These are phyloP conservation scores for Salisapilia sapeloensis DNA, from an alignment of 352 stramenopile species.

Conservation along the genomic window DNA sequence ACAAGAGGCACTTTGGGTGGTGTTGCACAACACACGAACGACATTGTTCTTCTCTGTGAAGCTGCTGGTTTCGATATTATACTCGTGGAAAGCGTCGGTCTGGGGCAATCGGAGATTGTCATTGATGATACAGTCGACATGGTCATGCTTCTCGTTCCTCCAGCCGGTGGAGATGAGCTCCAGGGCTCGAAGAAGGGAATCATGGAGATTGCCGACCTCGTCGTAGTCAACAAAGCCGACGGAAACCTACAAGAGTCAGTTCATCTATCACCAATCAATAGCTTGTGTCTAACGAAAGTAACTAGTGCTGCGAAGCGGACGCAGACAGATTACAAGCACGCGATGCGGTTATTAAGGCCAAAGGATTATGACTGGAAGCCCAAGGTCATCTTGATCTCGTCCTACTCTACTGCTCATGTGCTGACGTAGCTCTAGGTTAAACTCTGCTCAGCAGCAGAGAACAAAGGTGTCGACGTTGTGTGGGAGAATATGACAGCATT, in stretches of 20 bases:
- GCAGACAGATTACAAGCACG: conserved; percentile 62
- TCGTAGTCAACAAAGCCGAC: conserved; percentile 97
- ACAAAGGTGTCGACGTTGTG: conserved; percentile 52
- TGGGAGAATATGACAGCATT: conserved; percentile 50
- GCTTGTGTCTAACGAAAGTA: too few relatives aligned
- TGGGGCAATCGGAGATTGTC: conserved; percentile 95
- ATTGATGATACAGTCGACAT: conserved; percentile 95
- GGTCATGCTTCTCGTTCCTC: conserved; percentile 90
- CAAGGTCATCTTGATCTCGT: conserved; percentile 11
- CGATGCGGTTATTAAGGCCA: conserved; percentile 60
- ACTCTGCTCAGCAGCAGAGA: conserved; percentile 48
- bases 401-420: not conserved
- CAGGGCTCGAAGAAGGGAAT: conserved; percentile 98
- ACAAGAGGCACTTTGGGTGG: conserved; percentile 67
- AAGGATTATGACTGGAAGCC: conserved; percentile 76
- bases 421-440: conserved; percentile 20
- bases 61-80: conserved; percentile 89
- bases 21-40: conserved; percentile 64
- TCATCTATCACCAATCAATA: not conserved
- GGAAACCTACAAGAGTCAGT: conserved; percentile 52
- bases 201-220: conserved; percentile 93
- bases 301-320: conserved; percentile 56
- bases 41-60: conserved; percentile 92
- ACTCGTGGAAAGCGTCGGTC: conserved; percentile 94
- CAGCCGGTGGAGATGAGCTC: conserved; percentile 91